A percentile compares a stretch with the other conserved stretches of the same genome.
Conservation (phyloP, 2,329 filamentous ascomycete genomes). For the Chrysoporthe deuterocubensis region DNA sequence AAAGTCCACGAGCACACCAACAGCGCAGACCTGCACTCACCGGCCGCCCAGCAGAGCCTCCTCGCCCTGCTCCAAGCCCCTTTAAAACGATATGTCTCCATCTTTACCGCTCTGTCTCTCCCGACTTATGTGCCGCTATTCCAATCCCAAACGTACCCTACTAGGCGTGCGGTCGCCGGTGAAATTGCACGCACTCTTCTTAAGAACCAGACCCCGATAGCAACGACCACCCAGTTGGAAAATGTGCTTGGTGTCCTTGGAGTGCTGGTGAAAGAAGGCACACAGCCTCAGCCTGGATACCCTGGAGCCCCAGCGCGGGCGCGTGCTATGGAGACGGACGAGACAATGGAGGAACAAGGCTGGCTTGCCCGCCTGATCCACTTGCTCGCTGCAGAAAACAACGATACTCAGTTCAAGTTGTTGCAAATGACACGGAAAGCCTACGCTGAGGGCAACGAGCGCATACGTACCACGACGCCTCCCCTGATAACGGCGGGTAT, state of each 20-base stretch:
- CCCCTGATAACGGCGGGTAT: constrained; percentile 88
- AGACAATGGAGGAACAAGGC: constrained; percentile 97
- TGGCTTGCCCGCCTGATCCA: constrained; percentile 94
- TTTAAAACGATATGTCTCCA: constrained; percentile 84
- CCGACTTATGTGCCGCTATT: constrained; percentile 90
- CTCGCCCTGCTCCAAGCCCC: constrained; percentile 89
- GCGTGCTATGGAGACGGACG: constrained; percentile 82
- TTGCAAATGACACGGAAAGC: constrained; percentile 86
- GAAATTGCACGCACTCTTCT: constrained; percentile 85
- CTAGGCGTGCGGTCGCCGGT: constrained; percentile 85
- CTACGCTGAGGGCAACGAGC: constrained; percentile 89
- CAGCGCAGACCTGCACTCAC: constrained; percentile 92
- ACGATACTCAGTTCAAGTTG: constrained; percentile 92
- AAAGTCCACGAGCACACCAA: constrained; percentile 91
- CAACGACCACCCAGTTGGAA: constrained; percentile 78
- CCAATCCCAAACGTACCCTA: constrained; percentile 90
- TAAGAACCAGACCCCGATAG: constrained; percentile 78
- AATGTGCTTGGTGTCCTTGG: constrained; percentile 87
- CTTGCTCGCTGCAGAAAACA: constrained; percentile 79
- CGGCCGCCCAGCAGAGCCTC: constrained; percentile 84
- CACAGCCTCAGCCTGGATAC: constrained; percentile 82
- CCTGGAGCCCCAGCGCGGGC: constrained; percentile 77
- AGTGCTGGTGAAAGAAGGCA: constrained; percentile 91
- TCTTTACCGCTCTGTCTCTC: constrained; percentile 94
- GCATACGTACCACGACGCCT: constrained; percentile 93